These are phyloP conservation scores for Hippophae tibetana DNA, from an alignment of 306 rosid genomes.

Conservation along the genomic window DNA sequence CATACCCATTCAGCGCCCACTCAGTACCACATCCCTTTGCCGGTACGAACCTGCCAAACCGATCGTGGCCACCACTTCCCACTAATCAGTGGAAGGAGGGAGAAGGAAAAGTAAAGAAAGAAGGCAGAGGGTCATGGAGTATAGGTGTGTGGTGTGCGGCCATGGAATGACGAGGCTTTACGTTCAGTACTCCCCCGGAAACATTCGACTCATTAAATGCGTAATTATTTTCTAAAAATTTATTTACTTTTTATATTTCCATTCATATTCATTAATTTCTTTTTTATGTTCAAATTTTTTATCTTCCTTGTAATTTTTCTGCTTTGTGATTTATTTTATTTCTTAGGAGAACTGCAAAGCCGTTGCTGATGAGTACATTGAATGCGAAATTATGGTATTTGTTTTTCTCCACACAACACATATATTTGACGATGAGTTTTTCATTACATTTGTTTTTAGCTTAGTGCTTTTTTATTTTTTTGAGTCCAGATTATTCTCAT, in stretches of 20 bases:
- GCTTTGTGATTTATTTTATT: conserved; percentile 4
- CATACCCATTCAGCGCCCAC: too few species aligned
- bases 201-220: conserved; percentile 88
- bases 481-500: conserved; percentile 48
- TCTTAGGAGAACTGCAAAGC: conserved; percentile 64
- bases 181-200: conserved; percentile 81
- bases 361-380: conserved; percentile 74
- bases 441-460: not conserved
- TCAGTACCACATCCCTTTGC: too few species aligned
- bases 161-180: conserved; percentile 42
- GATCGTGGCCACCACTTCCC: too few species aligned
- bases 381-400: conserved; percentile 70
- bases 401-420: not conserved
- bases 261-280: not conserved
- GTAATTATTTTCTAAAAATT: conserved; percentile 23
- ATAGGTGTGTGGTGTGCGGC: conserved; percentile 72
- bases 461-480: not conserved
- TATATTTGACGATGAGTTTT: not conserved
- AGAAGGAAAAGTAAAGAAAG: not conserved
- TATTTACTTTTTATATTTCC: not conserved
- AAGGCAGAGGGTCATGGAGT: conserved; percentile 24
- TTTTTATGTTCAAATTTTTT: not conserved
- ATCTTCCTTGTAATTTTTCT: not conserved
- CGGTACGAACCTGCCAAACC: too few species aligned
- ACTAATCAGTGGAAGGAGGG: not conserved